These are phyloP conservation scores for Epithemia pelagica DNA, from an alignment of 108 stramenopile species.

Conservation along the genomic window DNA sequence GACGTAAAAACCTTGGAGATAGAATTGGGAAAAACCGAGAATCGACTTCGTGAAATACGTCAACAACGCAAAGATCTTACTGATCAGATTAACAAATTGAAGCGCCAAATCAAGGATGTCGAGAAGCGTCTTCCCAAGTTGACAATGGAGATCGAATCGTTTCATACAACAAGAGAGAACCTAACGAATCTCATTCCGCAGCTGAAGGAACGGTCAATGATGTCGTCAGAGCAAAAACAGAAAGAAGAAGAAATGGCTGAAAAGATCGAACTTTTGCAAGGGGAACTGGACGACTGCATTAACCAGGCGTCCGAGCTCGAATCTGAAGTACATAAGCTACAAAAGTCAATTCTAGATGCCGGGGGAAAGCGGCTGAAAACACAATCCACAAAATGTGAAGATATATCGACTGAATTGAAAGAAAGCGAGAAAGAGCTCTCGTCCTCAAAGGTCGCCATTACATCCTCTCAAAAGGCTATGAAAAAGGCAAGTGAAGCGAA, in stretches of 20 bases:
- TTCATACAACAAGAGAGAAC: slow-evolving; percentile 74
- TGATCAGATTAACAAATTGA: slow-evolving; percentile 59
- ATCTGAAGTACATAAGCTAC: slow-evolving; percentile 71
- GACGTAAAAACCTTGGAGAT: slow-evolving; percentile 50
- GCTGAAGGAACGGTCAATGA: slow-evolving; percentile 56
- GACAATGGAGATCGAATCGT: slow-evolving; percentile 71
- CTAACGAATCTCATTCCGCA: slow-evolving; percentile 75
- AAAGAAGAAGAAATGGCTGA: slow-evolving; percentile 48
- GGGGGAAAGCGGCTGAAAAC: slow-evolving; percentile 86
- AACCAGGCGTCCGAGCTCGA: slow-evolving; percentile 59
- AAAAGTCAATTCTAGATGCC: slow-evolving; percentile 82
- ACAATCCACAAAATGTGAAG: slow-evolving; percentile 70
- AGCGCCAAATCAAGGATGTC: slow-evolving; percentile 53
- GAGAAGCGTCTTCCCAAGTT: slow-evolving; percentile 75
- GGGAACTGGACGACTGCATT: slow-evolving; percentile 66
- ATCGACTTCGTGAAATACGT: slow-evolving; percentile 51
- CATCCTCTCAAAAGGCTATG: slow-evolving; percentile 47
- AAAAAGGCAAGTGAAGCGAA: slow-evolving; percentile 56
- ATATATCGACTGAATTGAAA: slow-evolving; percentile 47
- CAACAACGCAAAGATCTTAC: slow-evolving; percentile 45
- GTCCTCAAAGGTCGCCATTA: slow-evolving; percentile 66
- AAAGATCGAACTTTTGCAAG: slow-evolving; percentile 61
- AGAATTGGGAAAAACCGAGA: slow-evolving; percentile 38
- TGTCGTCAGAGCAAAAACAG: slow-evolving; percentile 56
- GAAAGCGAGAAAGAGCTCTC: slow-evolving; percentile 59